Conservation (phyloP, 1,284 basidiomycete genomes). For the Ustilago crameri region DNA sequence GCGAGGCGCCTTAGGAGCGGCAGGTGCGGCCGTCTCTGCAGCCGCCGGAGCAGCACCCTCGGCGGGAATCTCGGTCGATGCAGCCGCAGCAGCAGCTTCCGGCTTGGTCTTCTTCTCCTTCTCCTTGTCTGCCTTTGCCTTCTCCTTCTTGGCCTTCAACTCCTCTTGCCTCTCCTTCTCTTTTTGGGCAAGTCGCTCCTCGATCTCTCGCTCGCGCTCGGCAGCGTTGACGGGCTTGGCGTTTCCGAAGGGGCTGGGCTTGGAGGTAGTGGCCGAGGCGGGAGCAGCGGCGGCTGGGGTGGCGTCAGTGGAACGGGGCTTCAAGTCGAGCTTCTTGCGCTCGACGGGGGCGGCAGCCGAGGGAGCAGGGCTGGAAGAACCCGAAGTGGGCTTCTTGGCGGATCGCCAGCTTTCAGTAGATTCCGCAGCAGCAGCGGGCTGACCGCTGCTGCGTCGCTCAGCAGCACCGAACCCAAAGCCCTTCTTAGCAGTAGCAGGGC, state of each 20-base stretch:
- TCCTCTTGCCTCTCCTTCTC: slow-evolving; percentile 60
- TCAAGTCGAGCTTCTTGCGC: slow-evolving; percentile 66
- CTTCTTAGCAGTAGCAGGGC: slow-evolving; percentile 44
- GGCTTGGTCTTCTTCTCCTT: slow-evolving; percentile 43
- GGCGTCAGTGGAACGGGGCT: slow-evolving; percentile 59
- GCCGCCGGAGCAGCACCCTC: slow-evolving; percentile 11
- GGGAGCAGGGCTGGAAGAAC: slow-evolving; percentile 39
- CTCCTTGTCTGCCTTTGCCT: slow-evolving; percentile 53
- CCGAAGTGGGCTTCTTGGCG: slow-evolving; percentile 38
- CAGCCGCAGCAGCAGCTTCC: slow-evolving; percentile 12
- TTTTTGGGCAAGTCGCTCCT: slow-evolving; percentile 69
- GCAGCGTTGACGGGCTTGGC: slow-evolving; percentile 90
- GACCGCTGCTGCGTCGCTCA: slow-evolving; percentile 37
- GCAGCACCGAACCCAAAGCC: slow-evolving; percentile 56
- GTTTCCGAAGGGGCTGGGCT: slow-evolving; percentile 81
- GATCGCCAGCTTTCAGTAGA: slow-evolving; percentile 52
- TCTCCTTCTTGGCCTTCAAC: slow-evolving; percentile 52
- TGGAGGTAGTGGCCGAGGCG: slow-evolving; percentile 74
- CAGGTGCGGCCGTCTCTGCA: slow-evolving; percentile 17
- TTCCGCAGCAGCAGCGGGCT: slow-evolving; percentile 20
- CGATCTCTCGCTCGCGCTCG: slow-evolving; percentile 79
- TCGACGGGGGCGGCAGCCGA: slow-evolving; percentile 50
- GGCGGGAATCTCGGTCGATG: slow-evolving; percentile 11
- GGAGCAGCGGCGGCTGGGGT: slow-evolving; percentile 77
- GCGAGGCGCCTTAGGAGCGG: slow-evolving; percentile 31